Evolutionary conservation across 352 stramenopile species (phyloP), one percentile per base, ranked within the genome.

Genomic region (Blastocystis sp.): DNA sequence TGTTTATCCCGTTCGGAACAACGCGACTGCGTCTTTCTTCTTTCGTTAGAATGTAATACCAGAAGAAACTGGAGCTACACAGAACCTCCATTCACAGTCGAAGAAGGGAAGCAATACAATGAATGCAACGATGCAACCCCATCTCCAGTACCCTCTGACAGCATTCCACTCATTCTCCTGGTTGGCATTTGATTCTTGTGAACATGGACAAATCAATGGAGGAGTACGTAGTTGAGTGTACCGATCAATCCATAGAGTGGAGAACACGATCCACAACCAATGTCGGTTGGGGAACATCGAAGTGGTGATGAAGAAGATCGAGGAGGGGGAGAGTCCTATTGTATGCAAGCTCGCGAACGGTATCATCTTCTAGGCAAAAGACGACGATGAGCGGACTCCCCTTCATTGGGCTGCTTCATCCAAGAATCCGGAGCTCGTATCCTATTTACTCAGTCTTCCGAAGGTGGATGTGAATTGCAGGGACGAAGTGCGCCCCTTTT

Each of bases 161-260:
- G n/a, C 12, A 35, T 66, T 76, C 65, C 31, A 76, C 51, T 76
- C 45, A 37, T 81, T 81, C 24, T 35, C 19, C n/a, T n/a, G n/a
- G n/a, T n/a, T n/a, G n/a, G n/a, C n/a, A n/a, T 19, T 55, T 55
- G 45, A 55, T 55, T 55, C 45, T 55, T 59, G 3, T 33, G 21
- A 69, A 35, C 51, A 85, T 85, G 74, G 74, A 85, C 51, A 85
- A 85, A 67, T 67, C 74, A 33, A 67, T 85, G 55, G 51, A 85
- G 31, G 74, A 85, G 74, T 85, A 69, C n/a, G 0, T 1, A 26
- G 16, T 67, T 29, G 0, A 3, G n/a, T 19, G 13, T 21, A 2
- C 4, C 33, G 6, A 50, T 67, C 39, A 29, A n/a, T 45, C 39
- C n/a, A 51, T 67, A 85, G 74, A 66, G 74, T 85, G n/a, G 74